These are phyloP conservation scores for Leptomonas pyrrhocoris DNA, from an alignment of 208 protist genomes.

Conservation along the genomic window DNA sequence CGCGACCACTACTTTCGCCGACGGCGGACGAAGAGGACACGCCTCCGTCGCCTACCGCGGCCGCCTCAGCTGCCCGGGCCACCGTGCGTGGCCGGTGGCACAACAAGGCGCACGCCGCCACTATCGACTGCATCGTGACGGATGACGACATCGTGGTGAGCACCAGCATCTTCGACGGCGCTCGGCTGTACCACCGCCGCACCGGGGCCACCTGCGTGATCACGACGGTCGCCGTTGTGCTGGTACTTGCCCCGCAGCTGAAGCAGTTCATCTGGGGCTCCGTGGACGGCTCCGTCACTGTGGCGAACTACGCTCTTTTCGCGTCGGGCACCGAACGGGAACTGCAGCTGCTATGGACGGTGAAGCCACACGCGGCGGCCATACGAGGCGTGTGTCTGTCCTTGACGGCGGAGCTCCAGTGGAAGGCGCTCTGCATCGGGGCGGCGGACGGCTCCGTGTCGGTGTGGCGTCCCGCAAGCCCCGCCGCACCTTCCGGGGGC, in stretches of 20 bases:
- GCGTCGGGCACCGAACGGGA: conserved; percentile 30
- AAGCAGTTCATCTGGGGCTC: conserved; percentile 67
- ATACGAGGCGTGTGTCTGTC: conserved; percentile 28
- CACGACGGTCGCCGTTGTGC: conserved; percentile 29
- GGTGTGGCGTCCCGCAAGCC: conserved; percentile 9
- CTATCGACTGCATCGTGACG: conserved; percentile 50
- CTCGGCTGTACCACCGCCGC: conserved; percentile 44
- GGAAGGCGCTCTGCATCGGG: conserved; percentile 29
- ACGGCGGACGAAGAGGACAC: background rate
- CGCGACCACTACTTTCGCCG: background rate
- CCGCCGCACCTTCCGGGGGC: background rate
- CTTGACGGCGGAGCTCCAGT: conserved; percentile 17
- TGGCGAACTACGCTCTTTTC: conserved; percentile 74
- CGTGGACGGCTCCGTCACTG: conserved; percentile 51
- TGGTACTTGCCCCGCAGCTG: conserved; percentile 51
- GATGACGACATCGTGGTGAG: conserved; percentile 68
- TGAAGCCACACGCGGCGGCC: conserved; percentile 28
- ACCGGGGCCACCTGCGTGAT: conserved; percentile 32
- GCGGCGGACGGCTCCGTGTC: conserved; percentile 32
- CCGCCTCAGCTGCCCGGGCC: background rate
- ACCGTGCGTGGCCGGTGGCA: conserved; percentile 46
- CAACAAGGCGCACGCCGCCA: conserved; percentile 59
- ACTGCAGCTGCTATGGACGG: conserved; percentile 28
- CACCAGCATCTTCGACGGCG: conserved; percentile 66
- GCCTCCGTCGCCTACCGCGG: too few species aligned